Conservation (phyloP, 176 grass and related monocot species). For the Rhipidocladum racemiflorum region DNA sequence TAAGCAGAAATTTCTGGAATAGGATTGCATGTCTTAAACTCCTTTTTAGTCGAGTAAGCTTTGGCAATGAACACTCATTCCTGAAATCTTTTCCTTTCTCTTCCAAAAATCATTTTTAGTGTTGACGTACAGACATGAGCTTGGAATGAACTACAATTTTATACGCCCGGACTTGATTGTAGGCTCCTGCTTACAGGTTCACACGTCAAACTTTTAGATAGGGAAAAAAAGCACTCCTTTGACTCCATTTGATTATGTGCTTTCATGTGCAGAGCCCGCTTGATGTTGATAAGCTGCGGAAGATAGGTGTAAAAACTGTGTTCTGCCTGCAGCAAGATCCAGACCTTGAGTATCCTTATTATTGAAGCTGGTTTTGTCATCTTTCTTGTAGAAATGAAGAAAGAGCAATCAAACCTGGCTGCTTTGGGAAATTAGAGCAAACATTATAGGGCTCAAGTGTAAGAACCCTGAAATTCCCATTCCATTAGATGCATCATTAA, state of each 20-base stretch:
- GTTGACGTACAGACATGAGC: conserved; percentile 93
- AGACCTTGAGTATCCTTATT: conserved; percentile 80
- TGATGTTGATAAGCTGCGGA: conserved; percentile 87
- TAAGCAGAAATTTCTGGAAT: neutral
- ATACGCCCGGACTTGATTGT: conserved; percentile 90
- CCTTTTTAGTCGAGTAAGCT: neutral
- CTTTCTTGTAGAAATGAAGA: neutral
- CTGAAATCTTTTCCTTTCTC: conserved; percentile 14
- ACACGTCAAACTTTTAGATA: conserved; percentile 22
- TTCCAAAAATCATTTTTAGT: conserved; percentile 28
- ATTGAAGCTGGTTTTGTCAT: neutral
- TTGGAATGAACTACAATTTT: conserved; percentile 98
- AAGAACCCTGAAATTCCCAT: no score
- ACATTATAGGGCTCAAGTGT: neutral
- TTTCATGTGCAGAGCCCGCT: conserved; percentile 56
- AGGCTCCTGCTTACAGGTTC: conserved; percentile 96
- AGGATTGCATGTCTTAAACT: neutral
- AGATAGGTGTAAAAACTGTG: conserved; percentile 87
- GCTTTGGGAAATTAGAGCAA: neutral
- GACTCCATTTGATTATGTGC: conserved; percentile 29
- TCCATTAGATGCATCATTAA: no score
- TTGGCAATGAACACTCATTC: neutral
- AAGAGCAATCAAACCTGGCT: neutral
- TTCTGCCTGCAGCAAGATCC: conserved; percentile 97
- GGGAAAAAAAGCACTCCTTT: neutral